These are phyloP conservation scores for Knoxdaviesia proteae DNA, from an alignment of 2,329 filamentous ascomycete species.

Conservation along the genomic window DNA sequence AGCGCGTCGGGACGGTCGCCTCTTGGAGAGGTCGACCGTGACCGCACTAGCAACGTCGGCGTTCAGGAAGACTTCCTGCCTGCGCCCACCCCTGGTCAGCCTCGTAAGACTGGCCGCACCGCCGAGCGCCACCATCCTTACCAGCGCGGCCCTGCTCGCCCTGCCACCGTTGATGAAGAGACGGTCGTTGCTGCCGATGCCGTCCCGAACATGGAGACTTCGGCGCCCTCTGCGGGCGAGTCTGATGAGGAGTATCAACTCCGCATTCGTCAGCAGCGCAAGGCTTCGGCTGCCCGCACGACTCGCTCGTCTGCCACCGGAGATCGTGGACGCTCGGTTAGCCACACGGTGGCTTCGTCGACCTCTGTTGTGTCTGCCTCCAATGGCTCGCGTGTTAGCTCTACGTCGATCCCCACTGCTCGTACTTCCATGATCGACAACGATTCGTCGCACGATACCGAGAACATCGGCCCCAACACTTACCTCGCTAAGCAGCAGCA, in stretches of 20 bases:
- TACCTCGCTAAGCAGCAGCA: conserved; percentile 7
- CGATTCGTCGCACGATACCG: conserved; percentile 46
- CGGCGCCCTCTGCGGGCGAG: conserved; percentile 32
- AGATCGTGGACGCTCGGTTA: conserved; percentile 35
- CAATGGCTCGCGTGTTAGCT: conserved; percentile 19
- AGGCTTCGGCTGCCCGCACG: conserved; percentile 20
- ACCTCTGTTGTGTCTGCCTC: neutral
- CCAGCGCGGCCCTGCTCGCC: conserved; percentile 30
- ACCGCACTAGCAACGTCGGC: conserved; percentile 37
- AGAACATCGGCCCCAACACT: conserved; percentile 35
- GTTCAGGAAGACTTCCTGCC: conserved; percentile 82
- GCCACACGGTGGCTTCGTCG: conserved; percentile 30
- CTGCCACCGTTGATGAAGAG: conserved; percentile 23
- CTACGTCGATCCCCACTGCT: conserved; percentile 25
- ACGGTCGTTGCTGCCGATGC: conserved; percentile 39
- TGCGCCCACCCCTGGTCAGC: conserved; percentile 86
- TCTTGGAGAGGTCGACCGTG: conserved; percentile 83
- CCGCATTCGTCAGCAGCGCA: conserved; percentile 48
- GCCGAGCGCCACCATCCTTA: conserved; percentile 60
- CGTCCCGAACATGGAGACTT: conserved; percentile 38
- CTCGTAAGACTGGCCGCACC: conserved; percentile 59
- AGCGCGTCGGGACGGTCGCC: conserved; percentile 58
- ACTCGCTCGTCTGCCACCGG: neutral
- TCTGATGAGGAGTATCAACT: conserved; percentile 71
- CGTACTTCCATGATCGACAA: conserved; percentile 28